Conservation (phyloP, 805 yeast genomes). For the Suhomyces prunicola region DNA sequence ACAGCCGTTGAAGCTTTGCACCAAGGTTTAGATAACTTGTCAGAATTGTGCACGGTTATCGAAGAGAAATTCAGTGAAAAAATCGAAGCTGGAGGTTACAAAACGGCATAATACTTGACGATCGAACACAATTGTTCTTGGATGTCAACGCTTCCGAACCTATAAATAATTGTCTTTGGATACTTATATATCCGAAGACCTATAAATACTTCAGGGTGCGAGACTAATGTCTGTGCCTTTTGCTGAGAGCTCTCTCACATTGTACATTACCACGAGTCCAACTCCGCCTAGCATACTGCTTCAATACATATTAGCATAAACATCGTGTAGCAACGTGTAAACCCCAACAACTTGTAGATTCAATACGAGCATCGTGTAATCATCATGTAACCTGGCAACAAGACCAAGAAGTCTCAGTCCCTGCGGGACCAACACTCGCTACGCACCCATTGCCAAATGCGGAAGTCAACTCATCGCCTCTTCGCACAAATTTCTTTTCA, state of each 20-base stretch:
- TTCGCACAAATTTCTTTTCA: slow-evolving; percentile 5
- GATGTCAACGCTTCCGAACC: slow-evolving; percentile 20
- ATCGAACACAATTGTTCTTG: slow-evolving; percentile 29
- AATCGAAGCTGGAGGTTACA: slow-evolving; percentile 54
- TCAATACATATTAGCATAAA: neutral
- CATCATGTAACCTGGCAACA: neutral
- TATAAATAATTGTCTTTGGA: neutral
- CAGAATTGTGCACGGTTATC: slow-evolving; percentile 76
- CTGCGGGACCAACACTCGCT: neutral
- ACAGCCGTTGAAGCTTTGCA: slow-evolving; percentile 92
- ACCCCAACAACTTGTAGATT: neutral
- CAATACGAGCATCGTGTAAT: neutral
- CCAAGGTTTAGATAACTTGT: slow-evolving; percentile 83
- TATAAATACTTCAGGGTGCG: neutral
- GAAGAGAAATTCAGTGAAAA: slow-evolving; percentile 74
- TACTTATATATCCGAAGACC: neutral
- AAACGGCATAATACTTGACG: slow-evolving; percentile 25
- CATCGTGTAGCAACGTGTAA: neutral
- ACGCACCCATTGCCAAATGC: slow-evolving; percentile 3
- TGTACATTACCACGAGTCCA: neutral
- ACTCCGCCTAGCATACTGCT: slow-evolving; percentile 1
- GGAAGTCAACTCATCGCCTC: slow-evolving; percentile 8
- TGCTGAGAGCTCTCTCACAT: neutral
- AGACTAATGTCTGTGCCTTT: neutral
- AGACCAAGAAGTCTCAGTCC: neutral